These are phyloP conservation scores for Pyrenophora teres DNA, from an alignment of 2,329 filamentous ascomycete genomes.

Conservation along the genomic window DNA sequence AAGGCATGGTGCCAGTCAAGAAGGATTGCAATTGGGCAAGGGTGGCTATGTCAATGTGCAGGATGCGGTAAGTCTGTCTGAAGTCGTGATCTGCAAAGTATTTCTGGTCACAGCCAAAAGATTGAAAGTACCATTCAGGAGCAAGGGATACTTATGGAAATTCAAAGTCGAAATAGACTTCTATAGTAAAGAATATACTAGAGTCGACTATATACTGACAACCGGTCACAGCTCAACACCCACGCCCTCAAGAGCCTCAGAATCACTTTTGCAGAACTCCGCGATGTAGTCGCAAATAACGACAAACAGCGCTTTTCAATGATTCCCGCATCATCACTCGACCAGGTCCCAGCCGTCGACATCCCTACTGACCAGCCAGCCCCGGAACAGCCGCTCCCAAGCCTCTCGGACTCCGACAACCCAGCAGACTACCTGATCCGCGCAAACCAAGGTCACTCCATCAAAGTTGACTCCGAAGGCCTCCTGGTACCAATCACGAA, in stretches of 20 bases:
- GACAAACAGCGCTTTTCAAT: conserved; percentile 92
- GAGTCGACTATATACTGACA: conserved; percentile 2
- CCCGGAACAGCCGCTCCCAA: conserved; percentile 13
- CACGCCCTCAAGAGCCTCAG: conserved; percentile 68
- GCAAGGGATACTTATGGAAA: too few species aligned
- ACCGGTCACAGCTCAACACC: conserved; percentile 57
- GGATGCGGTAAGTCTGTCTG: conserved; percentile 57
- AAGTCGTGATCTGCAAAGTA: neutral
- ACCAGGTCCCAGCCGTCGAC: conserved; percentile 7
- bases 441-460: conserved; percentile 92
- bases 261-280: conserved; percentile 76
- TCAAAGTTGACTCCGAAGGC: conserved; percentile 72
- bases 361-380: conserved; percentile 10
- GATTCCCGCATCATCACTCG: conserved; percentile 56
- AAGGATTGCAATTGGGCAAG: conserved; percentile 62
- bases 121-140: too few species aligned
- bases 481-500: conserved; percentile 69
- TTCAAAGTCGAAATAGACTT: too few species aligned
- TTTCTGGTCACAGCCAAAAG: too few species aligned
- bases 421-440: conserved; percentile 81
- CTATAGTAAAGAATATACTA: too few species aligned
- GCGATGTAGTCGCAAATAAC: conserved; percentile 70
- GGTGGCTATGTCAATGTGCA: conserved; percentile 65
- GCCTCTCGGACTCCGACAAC: conserved; percentile 45
- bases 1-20: conserved; percentile 64